Base-by-base conservation (phyloP, 257 asterid species). In the Forsythia suspensa region DNA sequence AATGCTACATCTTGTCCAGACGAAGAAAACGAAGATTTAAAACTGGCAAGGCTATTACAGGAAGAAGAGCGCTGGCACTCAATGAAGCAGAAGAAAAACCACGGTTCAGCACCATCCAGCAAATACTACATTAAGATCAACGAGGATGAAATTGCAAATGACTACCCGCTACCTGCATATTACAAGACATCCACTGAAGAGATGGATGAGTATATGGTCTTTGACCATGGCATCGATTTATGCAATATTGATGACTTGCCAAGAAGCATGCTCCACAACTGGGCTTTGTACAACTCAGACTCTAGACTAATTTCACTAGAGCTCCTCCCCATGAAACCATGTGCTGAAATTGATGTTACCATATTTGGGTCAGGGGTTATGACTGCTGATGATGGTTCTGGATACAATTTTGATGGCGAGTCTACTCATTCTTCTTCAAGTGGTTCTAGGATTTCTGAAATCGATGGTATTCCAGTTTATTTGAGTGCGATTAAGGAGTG, bases 71-170 rank as follows among this genome's bases (percentile, higher is more conserved):
- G 78, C 48, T 95, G 99, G 98, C 89, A 78, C 46, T 86, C 94
- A 57, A 83, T 91, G 97, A 93, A 91, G 87, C 90, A 90, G 84
- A 95, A 86, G 84, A 95, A 87, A 73, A 70, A 87, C 70, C 77
- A 85, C 70, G 88, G 87, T 77, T 70, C 92, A 20, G 74, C 90
- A 76, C 83, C 90, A 8, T 88, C 94, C 0, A 81, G 84, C 83
- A 91, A 93, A 79, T 91, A 86, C 81, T 95, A 93, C 84, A 92
- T 95, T 63, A 95, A 90, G 89, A 95, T 95, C 82, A 92, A 93
- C 52, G 99, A 95, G 85, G 99, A 92, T 88, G 99, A 95, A 90
- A 95, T 95, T 68, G 97, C 98, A 76, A 90, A 82, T 84, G 99
- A 93, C 81, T 95, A 95, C 84, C 99, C 98, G 73, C 80, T 92